Percentiles rank a stretch among this genome's conserved stretches.
Evolutionary conservation across 2,329 filamentous ascomycete genomes (phyloP).

Genomic region (Westerdykella aurantiaca): DNA sequence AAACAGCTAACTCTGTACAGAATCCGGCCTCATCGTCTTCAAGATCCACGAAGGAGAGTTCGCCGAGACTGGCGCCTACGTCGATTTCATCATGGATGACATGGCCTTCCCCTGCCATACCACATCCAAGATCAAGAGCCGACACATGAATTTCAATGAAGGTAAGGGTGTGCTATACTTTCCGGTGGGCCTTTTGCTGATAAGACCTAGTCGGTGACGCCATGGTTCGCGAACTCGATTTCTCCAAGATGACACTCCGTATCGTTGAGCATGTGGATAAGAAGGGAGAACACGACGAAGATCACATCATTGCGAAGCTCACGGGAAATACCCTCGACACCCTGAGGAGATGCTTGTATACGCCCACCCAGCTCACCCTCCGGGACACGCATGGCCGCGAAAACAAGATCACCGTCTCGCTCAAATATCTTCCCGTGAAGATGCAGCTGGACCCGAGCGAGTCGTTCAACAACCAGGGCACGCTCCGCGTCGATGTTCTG

Average conservation of each 20-base stretch:
- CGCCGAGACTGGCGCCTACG: constrained; percentile 64
- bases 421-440: constrained; percentile 90
- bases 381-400: constrained; percentile 70
- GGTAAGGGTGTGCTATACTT: constrained; percentile 40
- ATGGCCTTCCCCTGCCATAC: constrained; percentile 86
- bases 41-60: constrained; percentile 87
- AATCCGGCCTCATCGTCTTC: constrained; percentile 91
- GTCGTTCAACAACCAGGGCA: constrained; percentile 98
- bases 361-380: constrained; percentile 74
- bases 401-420: constrained; percentile 79
- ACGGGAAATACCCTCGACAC: constrained; percentile 81
- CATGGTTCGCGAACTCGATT: constrained; percentile 94
- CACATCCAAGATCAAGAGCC: constrained; percentile 68
- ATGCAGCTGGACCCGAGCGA: constrained; percentile 93
- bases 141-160: constrained; percentile 73
- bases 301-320: constrained; percentile 74
- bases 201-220: constrained; percentile 66
- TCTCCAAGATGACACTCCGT: constrained; percentile 85
- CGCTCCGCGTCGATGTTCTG: constrained; percentile 84
- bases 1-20: constrained; percentile 43
- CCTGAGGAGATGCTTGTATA: constrained; percentile 85
- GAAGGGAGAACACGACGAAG: constrained; percentile 61
- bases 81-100: constrained; percentile 92
- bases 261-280: constrained; percentile 74
- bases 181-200: constrained; percentile 17